Evolutionary conservation across 306 rosid genomes (phyloP), one percentile per base, ranked within the genome.

Genomic region (Cucurbita moschata): DNA sequence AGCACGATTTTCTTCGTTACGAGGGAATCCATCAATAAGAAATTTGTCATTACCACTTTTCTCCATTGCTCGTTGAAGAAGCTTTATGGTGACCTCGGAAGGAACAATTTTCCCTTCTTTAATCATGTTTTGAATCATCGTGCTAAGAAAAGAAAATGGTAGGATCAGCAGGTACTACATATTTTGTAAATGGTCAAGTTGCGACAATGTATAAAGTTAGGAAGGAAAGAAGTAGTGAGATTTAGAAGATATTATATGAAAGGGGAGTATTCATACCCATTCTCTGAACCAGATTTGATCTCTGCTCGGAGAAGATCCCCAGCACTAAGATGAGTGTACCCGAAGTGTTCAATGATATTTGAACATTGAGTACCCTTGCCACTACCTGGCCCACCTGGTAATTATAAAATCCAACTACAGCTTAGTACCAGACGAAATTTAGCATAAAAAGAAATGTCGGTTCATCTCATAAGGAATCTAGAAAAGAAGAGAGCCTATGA

Each of bases 281-380:
- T 95, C 85, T 86, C 91, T 70, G 99, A 95, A 68, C 96, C 99
- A 74, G 99, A 95, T 77, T 86, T 89, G 67, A 88, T 91, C 83
- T 95, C 99, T 75, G 88, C 99, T 58, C 99, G 87, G 63, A 95
- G 88, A 82, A 95, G 99, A 85, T 95, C 99, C n/a, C 99, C 99
- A 63, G 99, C 99, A 81, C 99, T 95, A 72, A 95, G 99, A 82
- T 95, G 99, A 77, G 92, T 88, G 81, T 61, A 95, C 80, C 96
- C 92, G 40, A 84, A 95, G 47, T 86, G 78, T 65, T 91, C 35
- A 0, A 89, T 95, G 82, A 95, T 82, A 65, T 86, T 89, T 62
- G 91, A 82, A 88, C 97, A 95, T 66, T 95, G 99, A 37, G 99
- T 95, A 73, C 97, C 99, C 86, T 95, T 95, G 79, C 99, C 99